These are phyloP conservation scores for Trypanosoma theileri DNA, from an alignment of 208 protist genomes.

Conservation along the genomic window DNA sequence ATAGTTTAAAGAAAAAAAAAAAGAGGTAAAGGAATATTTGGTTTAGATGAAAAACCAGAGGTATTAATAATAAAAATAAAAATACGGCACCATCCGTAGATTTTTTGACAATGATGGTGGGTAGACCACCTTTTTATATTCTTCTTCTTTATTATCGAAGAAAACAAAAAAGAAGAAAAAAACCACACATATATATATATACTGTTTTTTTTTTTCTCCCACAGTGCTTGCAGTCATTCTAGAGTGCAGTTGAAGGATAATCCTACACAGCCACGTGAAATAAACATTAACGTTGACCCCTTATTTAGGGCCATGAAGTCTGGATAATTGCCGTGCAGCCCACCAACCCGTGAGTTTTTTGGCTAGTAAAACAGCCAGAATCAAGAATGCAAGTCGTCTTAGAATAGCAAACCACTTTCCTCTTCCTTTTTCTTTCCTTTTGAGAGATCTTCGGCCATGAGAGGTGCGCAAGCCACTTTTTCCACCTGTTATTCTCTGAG, in stretches of 20 bases:
- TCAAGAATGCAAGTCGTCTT: constrained; percentile 19
- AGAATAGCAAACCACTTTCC: constrained; percentile 9
- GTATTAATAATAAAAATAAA: constrained; percentile 1
- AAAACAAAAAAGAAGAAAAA: constrained; percentile 1
- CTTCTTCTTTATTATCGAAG: neutral
- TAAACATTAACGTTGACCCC: neutral
- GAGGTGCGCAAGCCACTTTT: neutral
- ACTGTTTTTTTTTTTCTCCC: constrained; percentile 1
- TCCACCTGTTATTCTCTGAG: neutral
- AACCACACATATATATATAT: neutral
- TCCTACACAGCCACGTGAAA: neutral
- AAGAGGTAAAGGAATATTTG: too few relatives aligned
- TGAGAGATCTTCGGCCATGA: neutral
- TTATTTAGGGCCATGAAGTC: too few relatives aligned
- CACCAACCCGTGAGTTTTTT: constrained; percentile 8
- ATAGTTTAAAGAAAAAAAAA: too few relatives aligned
- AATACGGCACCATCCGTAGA: neutral
- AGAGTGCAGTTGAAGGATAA: neutral
- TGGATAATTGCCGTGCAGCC: neutral
- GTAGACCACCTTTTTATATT: too few relatives aligned
- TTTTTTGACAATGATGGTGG: too few relatives aligned
- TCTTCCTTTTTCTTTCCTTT: neutral
- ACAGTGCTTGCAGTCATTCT: neutral
- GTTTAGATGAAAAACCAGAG: neutral
- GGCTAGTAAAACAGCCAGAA: constrained; percentile 17